Base-by-base conservation (phyloP, 768 basidiomycete species). In the Tulasnella sp. region DNA sequence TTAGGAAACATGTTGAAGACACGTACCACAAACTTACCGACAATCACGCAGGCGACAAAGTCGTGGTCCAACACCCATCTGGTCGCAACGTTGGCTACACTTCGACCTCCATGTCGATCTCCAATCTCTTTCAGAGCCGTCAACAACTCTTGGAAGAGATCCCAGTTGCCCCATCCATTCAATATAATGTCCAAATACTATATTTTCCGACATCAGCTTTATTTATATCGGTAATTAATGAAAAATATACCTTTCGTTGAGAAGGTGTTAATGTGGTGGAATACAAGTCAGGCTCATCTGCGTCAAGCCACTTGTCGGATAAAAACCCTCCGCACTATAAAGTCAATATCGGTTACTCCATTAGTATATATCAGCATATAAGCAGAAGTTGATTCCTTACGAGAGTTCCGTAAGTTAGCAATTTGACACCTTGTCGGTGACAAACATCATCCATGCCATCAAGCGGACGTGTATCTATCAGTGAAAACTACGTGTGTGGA, bases 121-220 rank as follows among this genome's bases (percentile, higher is more conserved):
- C 77, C 85, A 49, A 88, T 73, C n/a, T 57, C 59, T 19, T 77
- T 73, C 28, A 89, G 70, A 34, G 74, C 71, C 19, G 60, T 48
- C 35, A 89, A 66, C 0, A 89, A 72, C 0, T 65, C 59, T 59
- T 87, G 86, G 64, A 89, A 87, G 24, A 87, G 72, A 6, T 67
- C 58, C 85, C 85, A 89, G 42, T 64, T 70, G 2, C 85, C 86
- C 85, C 86, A 89, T 0, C 74, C 81, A 56, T 74, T 77, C 42
- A 81, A 59, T 55, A 89, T 88, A 70, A 85, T 77, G 58, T 89
- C 85, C 41, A 87, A 76, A 62, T 88, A 89, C 86, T 88, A 54
- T n/a, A 29, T 1, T 7, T n/a, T n/a, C n/a, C n/a, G n/a, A n/a
- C n/a, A n/a, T n/a, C n/a, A n/a, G n/a, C n/a, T n/a, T 22, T 46